Evolutionary conservation across 805 yeast genomes (phyloP), one percentile per base, ranked within the genome.

Genomic region (Saturnispora mendoncae): DNA sequence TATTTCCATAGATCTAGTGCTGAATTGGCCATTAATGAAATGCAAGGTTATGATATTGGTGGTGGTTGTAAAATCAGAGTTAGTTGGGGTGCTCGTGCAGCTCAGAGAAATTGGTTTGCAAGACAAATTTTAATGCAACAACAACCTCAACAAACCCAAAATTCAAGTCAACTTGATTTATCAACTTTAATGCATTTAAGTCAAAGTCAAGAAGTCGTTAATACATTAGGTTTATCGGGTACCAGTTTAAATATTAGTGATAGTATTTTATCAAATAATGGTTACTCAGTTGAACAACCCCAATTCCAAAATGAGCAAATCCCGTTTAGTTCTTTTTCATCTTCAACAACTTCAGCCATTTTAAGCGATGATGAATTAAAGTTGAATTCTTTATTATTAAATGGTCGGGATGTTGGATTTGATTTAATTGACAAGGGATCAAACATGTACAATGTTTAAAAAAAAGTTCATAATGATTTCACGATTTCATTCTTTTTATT

Each of bases 1-100:
- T 87, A 74, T 57, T 74, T 77, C 31, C 75, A 80, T 40, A 68
- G 95, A 43, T 76, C 77, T 33, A 78, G 84, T 50, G 96, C 96
- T 2, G 96, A 88, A 61, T 71, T 71, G 41, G 94, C 96, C 9
- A 83, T 87, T 47, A 68, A 75, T 27, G 82, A 80, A 48, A 82
- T 87, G 94, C 95, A 87, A 62, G 95, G 95, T 8, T 84, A 78
- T 56, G 85, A 86, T 28, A 80, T 87, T 51, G 90, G 62, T 17
- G 88, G 38, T 9, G 87, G 84, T 44, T 80, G 84, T 43, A 71
- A 90, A 46, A 78, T 87, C 37, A 69, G 95, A 51, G 70, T 87
- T 44, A 80, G 90, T 39, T 87, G 96, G 96, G 96, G 96, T 29
- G 65, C 64, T 24, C 72, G 86, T 50, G 74, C 83, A 9, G 65